phyloP scores from a whole-genome alignment of 768 basidiomycete genomes.

The Scleroderma bovista region DNA sequence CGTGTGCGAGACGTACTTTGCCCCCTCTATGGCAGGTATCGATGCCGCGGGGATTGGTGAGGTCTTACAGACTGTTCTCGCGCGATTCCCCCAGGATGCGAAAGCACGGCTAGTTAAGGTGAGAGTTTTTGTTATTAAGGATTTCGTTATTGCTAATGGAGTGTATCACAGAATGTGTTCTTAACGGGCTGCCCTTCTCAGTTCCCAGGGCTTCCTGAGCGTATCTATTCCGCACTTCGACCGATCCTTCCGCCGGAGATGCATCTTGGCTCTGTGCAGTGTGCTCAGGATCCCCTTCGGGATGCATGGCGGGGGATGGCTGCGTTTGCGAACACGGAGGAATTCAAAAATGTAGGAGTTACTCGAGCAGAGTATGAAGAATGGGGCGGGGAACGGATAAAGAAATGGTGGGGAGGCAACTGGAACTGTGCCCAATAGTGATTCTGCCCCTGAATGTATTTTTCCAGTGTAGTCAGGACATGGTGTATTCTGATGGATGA shows the following conservation, averaged over 20 bases:
- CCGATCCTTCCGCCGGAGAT: conserved; percentile 84
- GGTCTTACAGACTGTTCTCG: conserved; percentile 78
- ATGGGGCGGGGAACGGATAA: conserved; percentile 80
- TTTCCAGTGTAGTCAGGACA: too few species aligned
- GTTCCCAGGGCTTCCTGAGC: conserved; percentile 60
- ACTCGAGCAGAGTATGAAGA: conserved; percentile 86
- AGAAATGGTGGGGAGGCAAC: conserved; percentile 91
- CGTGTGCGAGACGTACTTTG: conserved; percentile 89
- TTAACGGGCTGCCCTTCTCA: conserved; percentile 80
- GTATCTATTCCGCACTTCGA: conserved; percentile 69
- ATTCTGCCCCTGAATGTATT: too few species aligned
- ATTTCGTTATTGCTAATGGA: background rate
- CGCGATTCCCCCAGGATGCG: conserved; percentile 61
- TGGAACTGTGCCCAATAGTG: conserved; percentile 45
- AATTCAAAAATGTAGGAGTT: conserved; percentile 51
- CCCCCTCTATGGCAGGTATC: conserved; percentile 89
- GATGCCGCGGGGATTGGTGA: conserved; percentile 96
- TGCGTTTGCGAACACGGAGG: conserved; percentile 53
- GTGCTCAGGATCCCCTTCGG: conserved; percentile 58
- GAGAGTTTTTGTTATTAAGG: conserved; percentile 7
- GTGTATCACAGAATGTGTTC: conserved; percentile 69
- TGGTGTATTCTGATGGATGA: too few species aligned
- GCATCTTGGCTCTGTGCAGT: conserved; percentile 49
- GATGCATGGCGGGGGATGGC: conserved; percentile 97
- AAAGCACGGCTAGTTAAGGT: conserved; percentile 76